phyloP scores from a whole-genome alignment of 1,139 yeast species.

The Candida smagusa region DNA sequence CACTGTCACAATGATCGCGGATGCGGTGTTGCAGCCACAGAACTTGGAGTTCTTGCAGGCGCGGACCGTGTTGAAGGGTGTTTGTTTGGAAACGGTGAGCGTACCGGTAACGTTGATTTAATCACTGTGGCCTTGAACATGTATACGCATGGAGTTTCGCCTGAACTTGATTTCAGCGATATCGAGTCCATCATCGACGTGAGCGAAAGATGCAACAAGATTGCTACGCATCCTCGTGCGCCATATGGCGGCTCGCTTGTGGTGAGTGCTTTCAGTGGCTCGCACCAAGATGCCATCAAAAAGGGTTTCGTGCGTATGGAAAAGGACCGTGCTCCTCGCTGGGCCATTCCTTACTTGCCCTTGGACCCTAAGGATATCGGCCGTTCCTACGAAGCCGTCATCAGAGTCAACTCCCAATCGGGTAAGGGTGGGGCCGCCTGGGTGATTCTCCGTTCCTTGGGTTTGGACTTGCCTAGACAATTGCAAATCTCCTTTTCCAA shows the following conservation, averaged over 20 bases:
- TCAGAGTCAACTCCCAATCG: slow-evolving; percentile 49
- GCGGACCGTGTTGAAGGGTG: slow-evolving; percentile 53
- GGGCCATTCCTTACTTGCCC: slow-evolving; percentile 49
- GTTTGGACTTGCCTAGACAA: slow-evolving; percentile 46
- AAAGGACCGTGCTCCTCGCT: slow-evolving; percentile 18
- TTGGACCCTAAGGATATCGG: slow-evolving; percentile 51
- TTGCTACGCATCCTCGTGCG: slow-evolving; percentile 46
- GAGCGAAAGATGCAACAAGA: slow-evolving; percentile 46
- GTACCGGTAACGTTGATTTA: slow-evolving; percentile 50
- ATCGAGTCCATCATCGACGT: slow-evolving; percentile 39
- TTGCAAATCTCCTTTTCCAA: slow-evolving; percentile 43
- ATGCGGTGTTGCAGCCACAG: slow-evolving; percentile 51
- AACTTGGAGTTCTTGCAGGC: slow-evolving; percentile 47
- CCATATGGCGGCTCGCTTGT: slow-evolving; percentile 50
- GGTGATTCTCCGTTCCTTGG: slow-evolving; percentile 46
- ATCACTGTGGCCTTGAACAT: slow-evolving; percentile 47
- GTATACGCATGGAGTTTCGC: slow-evolving; percentile 46
- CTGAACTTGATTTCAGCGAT: slow-evolving; percentile 44
- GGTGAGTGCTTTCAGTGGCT: slow-evolving; percentile 49
- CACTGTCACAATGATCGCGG: slow-evolving; percentile 52
- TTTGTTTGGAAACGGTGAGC: slow-evolving; percentile 49
- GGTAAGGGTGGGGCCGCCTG: slow-evolving; percentile 54
- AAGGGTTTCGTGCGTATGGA: slow-evolving; percentile 39
- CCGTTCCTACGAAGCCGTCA: slow-evolving; percentile 49
- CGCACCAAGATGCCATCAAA: slow-evolving; percentile 51